These are phyloP conservation scores for Salix suchowensis DNA, from an alignment of 345 rosid species.

Conservation along the genomic window DNA sequence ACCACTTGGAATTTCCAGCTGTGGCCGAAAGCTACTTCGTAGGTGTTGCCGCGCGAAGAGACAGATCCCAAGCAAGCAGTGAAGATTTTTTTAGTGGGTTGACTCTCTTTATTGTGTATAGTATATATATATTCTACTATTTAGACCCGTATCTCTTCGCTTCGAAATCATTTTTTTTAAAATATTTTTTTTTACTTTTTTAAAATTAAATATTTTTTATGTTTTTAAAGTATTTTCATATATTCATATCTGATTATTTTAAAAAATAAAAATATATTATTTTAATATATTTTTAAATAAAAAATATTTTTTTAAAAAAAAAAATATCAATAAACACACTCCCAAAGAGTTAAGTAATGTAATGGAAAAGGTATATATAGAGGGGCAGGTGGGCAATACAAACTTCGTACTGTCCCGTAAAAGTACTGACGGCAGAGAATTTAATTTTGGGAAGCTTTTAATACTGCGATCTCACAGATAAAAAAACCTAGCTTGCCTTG, in stretches of 20 bases:
- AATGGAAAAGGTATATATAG: background rate
- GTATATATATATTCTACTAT: too few species aligned
- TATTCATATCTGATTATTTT: too few species aligned
- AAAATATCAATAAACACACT: too few species aligned
- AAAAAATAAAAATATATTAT: too few species aligned
- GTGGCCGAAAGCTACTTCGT: background rate
- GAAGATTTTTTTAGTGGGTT: background rate
- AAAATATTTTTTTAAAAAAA: too few species aligned
- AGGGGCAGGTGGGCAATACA: background rate
- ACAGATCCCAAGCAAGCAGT: background rate
- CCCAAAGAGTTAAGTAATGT: background rate
- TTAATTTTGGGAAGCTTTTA: background rate
- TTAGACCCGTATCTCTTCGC: too few species aligned
- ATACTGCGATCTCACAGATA: background rate
- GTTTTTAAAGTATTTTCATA: too few species aligned
- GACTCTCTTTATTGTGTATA: too few species aligned
- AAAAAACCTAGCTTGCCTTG: background rate
- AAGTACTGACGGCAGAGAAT: background rate
- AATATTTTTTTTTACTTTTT: too few species aligned
- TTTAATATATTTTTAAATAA: too few species aligned
- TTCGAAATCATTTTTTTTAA: too few species aligned
- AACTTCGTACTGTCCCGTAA: background rate
- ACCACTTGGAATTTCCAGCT: constrained; percentile 12
- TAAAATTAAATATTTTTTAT: too few species aligned
- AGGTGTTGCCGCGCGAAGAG: background rate